Evolutionary conservation across 2,329 filamentous ascomycete genomes (phyloP).

Genomic region (Alternaria viburni): DNA sequence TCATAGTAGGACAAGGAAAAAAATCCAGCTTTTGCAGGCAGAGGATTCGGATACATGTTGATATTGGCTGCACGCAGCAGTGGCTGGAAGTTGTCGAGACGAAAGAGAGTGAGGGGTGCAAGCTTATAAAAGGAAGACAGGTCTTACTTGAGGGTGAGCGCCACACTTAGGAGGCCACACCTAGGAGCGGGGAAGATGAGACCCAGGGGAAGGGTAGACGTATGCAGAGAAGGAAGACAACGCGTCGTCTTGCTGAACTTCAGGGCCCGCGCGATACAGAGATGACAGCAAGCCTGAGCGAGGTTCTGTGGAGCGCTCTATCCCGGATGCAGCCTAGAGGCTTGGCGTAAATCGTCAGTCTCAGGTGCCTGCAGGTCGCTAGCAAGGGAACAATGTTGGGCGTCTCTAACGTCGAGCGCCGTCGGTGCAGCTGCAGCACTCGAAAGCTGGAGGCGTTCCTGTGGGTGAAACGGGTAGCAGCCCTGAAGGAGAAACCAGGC

Average conservation of each 20-base stretch:
- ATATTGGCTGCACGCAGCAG: conserved; percentile 13
- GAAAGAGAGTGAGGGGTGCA: conserved; percentile 7
- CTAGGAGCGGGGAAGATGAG: conserved; percentile 33
- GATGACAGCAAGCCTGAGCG: conserved; percentile 36
- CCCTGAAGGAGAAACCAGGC: conserved; percentile 1
- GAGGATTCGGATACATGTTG: conserved; percentile 3
- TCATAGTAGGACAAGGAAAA: conserved; percentile 26
- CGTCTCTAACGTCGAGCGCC: conserved; percentile 6
- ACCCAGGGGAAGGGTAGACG: conserved; percentile 30
- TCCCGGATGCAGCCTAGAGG: conserved; percentile 28
- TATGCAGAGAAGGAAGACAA: conserved; percentile 32
- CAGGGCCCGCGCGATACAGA: conserved; percentile 23
- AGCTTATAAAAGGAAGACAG: conserved; percentile 7
- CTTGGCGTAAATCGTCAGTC: conserved; percentile 30
- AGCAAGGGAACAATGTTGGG: conserved; percentile 17
- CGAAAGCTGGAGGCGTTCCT: conserved; percentile 8
- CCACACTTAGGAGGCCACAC: conserved; percentile 34
- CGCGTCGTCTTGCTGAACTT: conserved; percentile 30
- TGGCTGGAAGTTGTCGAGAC: conserved; percentile 17
- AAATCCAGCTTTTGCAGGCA: conserved; percentile 15
- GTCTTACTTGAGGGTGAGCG: conserved; percentile 37
- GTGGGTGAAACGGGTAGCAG: conserved; percentile 5
- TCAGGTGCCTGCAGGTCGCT: neutral
- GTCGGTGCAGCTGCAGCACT: neutral
- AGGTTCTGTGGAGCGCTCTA: conserved; percentile 28